Base-by-base conservation (phyloP, 2,329 filamentous ascomycete genomes). In the Beauveria rudraprayagi region DNA sequence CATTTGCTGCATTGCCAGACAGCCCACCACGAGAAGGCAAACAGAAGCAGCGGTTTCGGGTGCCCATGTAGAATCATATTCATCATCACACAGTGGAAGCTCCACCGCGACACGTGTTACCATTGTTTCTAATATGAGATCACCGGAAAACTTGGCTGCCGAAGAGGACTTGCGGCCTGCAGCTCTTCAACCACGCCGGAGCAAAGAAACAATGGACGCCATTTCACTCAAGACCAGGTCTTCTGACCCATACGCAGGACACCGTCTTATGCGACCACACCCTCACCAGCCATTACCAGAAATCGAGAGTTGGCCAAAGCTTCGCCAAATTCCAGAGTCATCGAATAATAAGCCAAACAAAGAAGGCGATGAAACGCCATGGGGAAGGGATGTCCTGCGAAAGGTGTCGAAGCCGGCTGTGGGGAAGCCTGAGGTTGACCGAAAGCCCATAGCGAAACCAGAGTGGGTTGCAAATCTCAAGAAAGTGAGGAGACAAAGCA, bases 1-100 rank as follows among this genome's bases (percentile, higher is more conserved):
- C 56, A 69, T 73, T 55, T 69, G 67, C 17, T 76, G 71, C 57
- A 63, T 67, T 9, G 64, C 63, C 19, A 60, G 62, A 6, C 65
- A 63, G 53, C 64, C 60, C 8, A 30, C 56, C 17, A 48, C 47
- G 26, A 58, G 55, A 10, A 57, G 60, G n/a, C 24, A 54, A 5
- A 65, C 63, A 22, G 58, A 56, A 14, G 56, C 63, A 14, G 52
- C 65, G 17, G 40, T 62, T 37, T 47, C 61, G 22, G 41, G 24
- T 61, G 37, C 56, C 61, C n/a, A 22, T 17, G 5, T 19, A 5
- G 8, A 14, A 40, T 17, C 3, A 17, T 30, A 34, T 14, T 40
- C 46, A 7, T 50, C 46, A 19, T 51, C 46, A 1, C 46, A 48
- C 16, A 61, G 60, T 37, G 60, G 53, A 51, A 61, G 60, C 54